Conservation (phyloP, 441 rosid species). For the Pelargonium citronellum region DNA sequence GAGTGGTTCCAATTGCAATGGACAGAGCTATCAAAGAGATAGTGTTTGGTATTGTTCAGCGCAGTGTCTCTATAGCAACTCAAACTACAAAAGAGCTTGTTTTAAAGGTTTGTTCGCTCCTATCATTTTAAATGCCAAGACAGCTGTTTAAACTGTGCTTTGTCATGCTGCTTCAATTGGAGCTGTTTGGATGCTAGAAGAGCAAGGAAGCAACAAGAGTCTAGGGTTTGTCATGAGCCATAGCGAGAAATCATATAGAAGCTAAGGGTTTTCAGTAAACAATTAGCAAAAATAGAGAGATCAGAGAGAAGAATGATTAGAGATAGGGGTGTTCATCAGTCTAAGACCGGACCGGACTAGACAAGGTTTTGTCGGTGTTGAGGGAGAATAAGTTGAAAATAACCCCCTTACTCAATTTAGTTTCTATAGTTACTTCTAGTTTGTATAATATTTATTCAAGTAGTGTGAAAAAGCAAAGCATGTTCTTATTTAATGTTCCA, state of each 20-base stretch:
- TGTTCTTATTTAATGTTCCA: not conserved
- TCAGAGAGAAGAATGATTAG: not conserved
- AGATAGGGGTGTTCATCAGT: not conserved
- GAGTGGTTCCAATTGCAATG: constrained; percentile 90
- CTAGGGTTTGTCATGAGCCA: not conserved
- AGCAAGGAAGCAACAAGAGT: not conserved
- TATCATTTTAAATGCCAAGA: not conserved
- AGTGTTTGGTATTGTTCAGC: constrained; percentile 87
- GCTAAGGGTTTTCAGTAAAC: constrained; percentile 2
- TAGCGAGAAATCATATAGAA: not conserved
- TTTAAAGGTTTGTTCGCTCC: constrained; percentile 50
- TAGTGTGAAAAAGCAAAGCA: not conserved
- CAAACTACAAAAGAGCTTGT: constrained; percentile 99
- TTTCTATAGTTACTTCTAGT: not conserved
- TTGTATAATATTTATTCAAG: not conserved
- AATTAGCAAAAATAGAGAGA: not conserved
- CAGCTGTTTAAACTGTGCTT: not conserved
- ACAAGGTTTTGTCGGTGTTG: not conserved
- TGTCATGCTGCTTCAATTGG: not conserved
- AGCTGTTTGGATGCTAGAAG: not conserved
- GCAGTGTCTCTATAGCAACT: constrained; percentile 95
- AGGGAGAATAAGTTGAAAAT: not conserved
- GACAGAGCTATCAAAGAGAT: constrained; percentile 96
- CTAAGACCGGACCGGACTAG: too few species aligned
- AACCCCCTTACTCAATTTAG: not conserved